A percentile compares a stretch with the other conserved stretches of the same genome.
These are phyloP conservation scores for Emericellopsis terricola DNA, from an alignment of 495 filamentous ascomycete genomes.

Conservation along the genomic window DNA sequence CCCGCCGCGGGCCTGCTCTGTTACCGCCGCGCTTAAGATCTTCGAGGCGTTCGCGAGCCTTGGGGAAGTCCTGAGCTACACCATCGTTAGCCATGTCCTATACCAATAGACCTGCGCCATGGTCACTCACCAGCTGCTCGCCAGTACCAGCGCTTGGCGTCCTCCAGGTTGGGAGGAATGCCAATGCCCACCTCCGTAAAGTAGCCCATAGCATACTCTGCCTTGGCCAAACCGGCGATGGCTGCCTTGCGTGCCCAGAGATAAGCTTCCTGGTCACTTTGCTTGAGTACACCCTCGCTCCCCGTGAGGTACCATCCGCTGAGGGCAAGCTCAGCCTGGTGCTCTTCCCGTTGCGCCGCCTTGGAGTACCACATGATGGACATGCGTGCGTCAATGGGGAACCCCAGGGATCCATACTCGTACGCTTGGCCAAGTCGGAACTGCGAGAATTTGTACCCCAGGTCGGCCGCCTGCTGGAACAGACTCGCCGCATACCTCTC, in stretches of 20 bases:
- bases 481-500: slow-evolving; percentile 59
- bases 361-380: slow-evolving; percentile 87
- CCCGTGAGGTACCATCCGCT: slow-evolving; percentile 96
- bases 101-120: slow-evolving; percentile 4
- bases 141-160: slow-evolving; percentile 97
- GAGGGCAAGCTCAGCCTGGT: slow-evolving; percentile 81
- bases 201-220: slow-evolving; percentile 95
- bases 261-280: slow-evolving; percentile 91
- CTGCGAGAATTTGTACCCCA: slow-evolving; percentile 91
- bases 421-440: slow-evolving; percentile 75
- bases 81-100: slow-evolving; percentile 6
- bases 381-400: slow-evolving; percentile 59
- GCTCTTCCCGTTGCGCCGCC: slow-evolving; percentile 85
- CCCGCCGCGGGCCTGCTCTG: slow-evolving; percentile 45
- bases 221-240: slow-evolving; percentile 66
- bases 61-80: slow-evolving; percentile 80
- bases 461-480: slow-evolving; percentile 72
- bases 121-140: slow-evolving; percentile 74
- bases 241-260: slow-evolving; percentile 94
- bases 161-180: slow-evolving; percentile 67
- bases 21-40: slow-evolving; percentile 73
- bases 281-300: slow-evolving; percentile 67
- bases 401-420: slow-evolving; percentile 77
- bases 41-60: slow-evolving; percentile 79
- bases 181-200: slow-evolving; percentile 94